These are phyloP conservation scores for Leishmania tropica DNA, from an alignment of 208 protist genomes.

Conservation along the genomic window DNA sequence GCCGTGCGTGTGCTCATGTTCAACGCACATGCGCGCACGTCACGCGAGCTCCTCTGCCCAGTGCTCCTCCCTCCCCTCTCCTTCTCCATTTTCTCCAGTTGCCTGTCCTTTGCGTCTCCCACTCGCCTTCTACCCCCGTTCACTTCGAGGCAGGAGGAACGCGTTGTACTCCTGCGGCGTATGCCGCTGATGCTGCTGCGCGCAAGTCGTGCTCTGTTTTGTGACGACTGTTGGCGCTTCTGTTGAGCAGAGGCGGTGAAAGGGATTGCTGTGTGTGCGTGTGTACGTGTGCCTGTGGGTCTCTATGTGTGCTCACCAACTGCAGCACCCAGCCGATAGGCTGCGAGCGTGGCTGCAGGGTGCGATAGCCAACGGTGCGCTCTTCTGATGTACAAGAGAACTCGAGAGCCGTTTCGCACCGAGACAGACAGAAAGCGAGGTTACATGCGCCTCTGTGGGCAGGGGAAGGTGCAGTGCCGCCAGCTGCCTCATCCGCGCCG, in stretches of 20 bases:
- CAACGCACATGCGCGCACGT: not conserved
- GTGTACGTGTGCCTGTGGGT: not conserved
- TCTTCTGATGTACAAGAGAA: conserved; percentile 5
- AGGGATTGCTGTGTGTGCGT: not conserved
- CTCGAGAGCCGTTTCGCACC: not conserved
- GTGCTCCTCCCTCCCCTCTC: not conserved
- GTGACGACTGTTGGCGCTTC: not conserved
- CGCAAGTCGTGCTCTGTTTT: not conserved
- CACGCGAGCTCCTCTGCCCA: not conserved
- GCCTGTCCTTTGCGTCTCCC: not conserved
- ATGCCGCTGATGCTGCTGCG: conserved; percentile 2
- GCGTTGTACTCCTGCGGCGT: not conserved
- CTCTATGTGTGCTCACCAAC: not conserved
- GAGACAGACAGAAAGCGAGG: not conserved
- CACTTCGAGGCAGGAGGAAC: not conserved
- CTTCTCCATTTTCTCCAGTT: not conserved
- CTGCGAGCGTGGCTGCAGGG: not conserved
- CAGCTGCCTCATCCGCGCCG: not conserved
- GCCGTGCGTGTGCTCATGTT: not conserved
- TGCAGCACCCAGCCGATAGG: not conserved
- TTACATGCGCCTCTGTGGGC: not conserved
- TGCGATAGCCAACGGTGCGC: not conserved
- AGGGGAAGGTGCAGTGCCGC: not conserved
- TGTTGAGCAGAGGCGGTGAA: not conserved
- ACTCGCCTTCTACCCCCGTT: not conserved